Evolutionary conservation across 768 basidiomycete species (phyloP).

Genomic region (Leccinum pellstonianum): DNA sequence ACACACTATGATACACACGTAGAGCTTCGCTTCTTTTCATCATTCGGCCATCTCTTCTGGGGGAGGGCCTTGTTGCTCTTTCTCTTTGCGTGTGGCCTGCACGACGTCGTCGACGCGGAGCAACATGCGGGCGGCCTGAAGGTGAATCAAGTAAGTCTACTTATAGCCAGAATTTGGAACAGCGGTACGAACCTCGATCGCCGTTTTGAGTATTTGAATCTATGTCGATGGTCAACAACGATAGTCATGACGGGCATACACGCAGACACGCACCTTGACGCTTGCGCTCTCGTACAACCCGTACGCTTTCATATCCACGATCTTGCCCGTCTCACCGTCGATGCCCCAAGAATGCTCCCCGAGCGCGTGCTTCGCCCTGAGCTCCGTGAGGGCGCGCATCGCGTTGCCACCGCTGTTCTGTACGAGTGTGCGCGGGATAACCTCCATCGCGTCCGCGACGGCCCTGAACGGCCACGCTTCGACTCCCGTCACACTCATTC

Average conservation of each 20-base stretch:
- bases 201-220: constrained; percentile 97
- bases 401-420: constrained; percentile 97
- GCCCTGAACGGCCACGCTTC: constrained; percentile 91
- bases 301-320: constrained; percentile 93
- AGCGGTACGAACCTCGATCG: constrained; percentile 67
- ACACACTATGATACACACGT: background rate
- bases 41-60: background rate
- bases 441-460: constrained; percentile 95
- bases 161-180: too few species aligned
- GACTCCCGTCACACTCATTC: constrained; percentile 71
- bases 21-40: background rate
- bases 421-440: constrained; percentile 91
- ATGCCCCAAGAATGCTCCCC: constrained; percentile 93
- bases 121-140: background rate
- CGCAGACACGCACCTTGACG: constrained; percentile 64
- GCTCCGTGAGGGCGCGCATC: constrained; percentile 88
- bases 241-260: background rate
- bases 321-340: constrained; percentile 93
- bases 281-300: constrained; percentile 94
- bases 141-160: too few species aligned
- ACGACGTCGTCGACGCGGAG: background rate
- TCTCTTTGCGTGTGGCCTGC: too few species aligned
- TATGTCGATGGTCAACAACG: constrained; percentile 23
- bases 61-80: background rate
- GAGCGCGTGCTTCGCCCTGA: constrained; percentile 93